Base-by-base conservation (phyloP, 306 rosid genomes). In the Adenanthera pavonina region DNA sequence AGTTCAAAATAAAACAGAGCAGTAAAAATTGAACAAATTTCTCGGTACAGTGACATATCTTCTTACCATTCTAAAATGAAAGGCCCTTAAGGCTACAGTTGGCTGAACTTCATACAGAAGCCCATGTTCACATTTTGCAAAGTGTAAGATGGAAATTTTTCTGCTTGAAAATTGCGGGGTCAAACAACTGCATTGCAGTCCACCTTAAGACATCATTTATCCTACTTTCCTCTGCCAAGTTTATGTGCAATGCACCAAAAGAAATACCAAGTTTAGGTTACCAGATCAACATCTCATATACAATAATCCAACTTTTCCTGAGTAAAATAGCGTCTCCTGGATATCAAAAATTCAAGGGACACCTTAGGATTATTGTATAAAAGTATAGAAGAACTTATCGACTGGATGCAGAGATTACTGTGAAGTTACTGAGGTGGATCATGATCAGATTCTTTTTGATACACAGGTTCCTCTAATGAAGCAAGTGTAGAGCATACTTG, bases 71-170 rank as follows among this genome's bases (percentile, higher is more conserved):
- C 46, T 72, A 35, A 14, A 0, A 48, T 35, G 77, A 56, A 57
- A 40, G 41, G 72, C 51, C 30, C 40, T 8, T 81, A 9, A 19
- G 19, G 53, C 34, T 41, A 68, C 52, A 41, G 52, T 68, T 40
- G 33, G 35, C 52, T 64, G 79, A 64, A 72, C 34, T 52, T 65
- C 51, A 34, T 47, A 51, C n/a, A 19, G 60, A 77, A 72, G 33
- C 48, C 74, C 30, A 38, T 19, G 9, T 59, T 69, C 34, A 69
- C 57, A 9, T 83, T 83, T 17, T 61, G 62, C 40, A 49, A 76
- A 76, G 49, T 43, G 68, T 12, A 43, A 74, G 47, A 66, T 40
- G 56, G 43, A 52, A 79, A 56, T 30, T 78, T 56, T 69, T 36
- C 16, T 79, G 70, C 59, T 25, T 69, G 60, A 36, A 15, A 60